Conservation (phyloP, 495 filamentous ascomycete species). For the Letharia lupina region DNA sequence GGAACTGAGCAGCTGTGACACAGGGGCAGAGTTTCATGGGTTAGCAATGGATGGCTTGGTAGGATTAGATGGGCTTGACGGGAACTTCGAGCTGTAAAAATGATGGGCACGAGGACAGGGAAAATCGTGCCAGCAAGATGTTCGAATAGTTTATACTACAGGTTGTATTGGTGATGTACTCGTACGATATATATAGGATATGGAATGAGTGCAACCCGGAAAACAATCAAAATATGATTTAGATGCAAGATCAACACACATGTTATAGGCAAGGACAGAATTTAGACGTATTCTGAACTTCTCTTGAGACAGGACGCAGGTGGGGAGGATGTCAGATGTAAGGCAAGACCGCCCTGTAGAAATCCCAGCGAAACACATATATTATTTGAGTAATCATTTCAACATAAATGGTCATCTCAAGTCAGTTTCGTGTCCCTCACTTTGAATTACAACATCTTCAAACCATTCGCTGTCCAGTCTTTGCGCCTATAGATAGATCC, state of each 20-base stretch:
- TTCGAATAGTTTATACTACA: not conserved
- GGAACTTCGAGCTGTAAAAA: conserved; percentile 15
- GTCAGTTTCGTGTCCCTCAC: not conserved
- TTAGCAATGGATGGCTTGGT: conserved; percentile 20
- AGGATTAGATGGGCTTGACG: conserved; percentile 25
- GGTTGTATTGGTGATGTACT: not conserved
- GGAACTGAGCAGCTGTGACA: conserved; percentile 20
- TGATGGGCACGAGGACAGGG: not conserved
- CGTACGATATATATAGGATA: conserved; percentile 1
- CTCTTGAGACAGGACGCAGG: not conserved
- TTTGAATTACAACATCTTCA: not conserved
- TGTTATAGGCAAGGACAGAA: not conserved
- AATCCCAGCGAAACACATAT: not conserved
- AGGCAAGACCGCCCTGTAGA: conserved; percentile 12
- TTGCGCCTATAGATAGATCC: conserved; percentile 13
- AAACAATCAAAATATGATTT: not conserved
- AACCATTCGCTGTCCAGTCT: conserved; percentile 2
- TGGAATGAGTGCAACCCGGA: not conserved
- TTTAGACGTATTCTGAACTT: not conserved
- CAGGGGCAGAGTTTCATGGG: conserved; percentile 25
- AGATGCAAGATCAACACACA: not conserved
- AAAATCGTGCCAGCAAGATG: not conserved
- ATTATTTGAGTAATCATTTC: not conserved
- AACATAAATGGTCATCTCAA: not conserved
- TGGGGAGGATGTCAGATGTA: conserved; percentile 4